Evolutionary conservation across 257 asterid species (phyloP).

Genomic region (Plantago major): DNA sequence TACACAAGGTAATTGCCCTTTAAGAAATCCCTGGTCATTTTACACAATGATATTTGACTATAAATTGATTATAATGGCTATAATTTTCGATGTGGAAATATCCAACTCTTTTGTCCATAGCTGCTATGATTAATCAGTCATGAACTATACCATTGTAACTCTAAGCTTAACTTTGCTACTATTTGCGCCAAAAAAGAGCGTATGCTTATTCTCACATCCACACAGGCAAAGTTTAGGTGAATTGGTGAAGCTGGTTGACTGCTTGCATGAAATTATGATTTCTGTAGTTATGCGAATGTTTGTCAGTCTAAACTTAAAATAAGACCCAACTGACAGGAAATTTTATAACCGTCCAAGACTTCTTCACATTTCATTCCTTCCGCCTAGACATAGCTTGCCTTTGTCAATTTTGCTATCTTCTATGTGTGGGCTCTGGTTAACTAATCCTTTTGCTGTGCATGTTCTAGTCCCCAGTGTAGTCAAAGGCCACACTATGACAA

Average conservation of each 20-base stretch:
- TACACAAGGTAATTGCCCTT: conserved; percentile 68
- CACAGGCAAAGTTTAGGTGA: background rate
- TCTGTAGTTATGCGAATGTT: background rate
- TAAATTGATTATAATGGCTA: background rate
- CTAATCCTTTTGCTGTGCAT: background rate
- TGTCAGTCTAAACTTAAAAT: background rate
- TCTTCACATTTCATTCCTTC: background rate
- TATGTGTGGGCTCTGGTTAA: background rate
- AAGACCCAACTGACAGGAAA: too few relatives aligned
- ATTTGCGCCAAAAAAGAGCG: background rate
- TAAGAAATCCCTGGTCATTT: conserved; percentile 6
- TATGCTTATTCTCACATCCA: too few relatives aligned
- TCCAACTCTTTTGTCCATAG: conserved; percentile 2
- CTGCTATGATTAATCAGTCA: background rate
- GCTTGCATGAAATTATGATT: background rate
- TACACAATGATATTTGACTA: background rate
- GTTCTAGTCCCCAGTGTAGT: background rate
- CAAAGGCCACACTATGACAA: background rate
- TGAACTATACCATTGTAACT: conserved; percentile 6
- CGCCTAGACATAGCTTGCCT: background rate
- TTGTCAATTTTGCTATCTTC: background rate
- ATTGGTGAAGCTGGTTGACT: background rate
- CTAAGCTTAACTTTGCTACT: background rate
- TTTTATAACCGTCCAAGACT: background rate
- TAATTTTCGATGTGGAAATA: background rate